phyloP scores from a whole-genome alignment of 768 basidiomycete species.

The Boletus rubropictus region DNA sequence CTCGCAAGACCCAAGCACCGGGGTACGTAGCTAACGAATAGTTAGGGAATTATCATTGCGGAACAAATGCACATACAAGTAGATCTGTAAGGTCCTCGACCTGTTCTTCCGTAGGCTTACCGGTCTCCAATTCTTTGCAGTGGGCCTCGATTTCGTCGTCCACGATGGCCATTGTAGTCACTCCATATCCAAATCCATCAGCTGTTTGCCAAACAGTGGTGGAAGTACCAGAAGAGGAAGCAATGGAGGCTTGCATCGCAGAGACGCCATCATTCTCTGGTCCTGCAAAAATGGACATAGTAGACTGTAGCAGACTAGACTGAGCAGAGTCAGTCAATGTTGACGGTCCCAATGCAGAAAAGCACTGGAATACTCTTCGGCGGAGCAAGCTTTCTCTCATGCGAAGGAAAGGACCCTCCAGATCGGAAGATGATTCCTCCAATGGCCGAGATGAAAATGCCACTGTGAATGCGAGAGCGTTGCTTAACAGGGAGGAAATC shows the following conservation, averaged over 20 bases:
- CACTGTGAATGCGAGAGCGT: slow-evolving; percentile 85
- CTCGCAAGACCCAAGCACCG: slow-evolving; percentile 78
- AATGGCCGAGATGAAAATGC: slow-evolving; percentile 69
- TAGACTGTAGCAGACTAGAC: slow-evolving; percentile 70
- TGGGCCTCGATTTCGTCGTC: slow-evolving; percentile 37
- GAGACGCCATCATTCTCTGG: slow-evolving; percentile 80
- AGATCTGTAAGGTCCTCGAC: slow-evolving; percentile 77
- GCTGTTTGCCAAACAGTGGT: slow-evolving; percentile 78
- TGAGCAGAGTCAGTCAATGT: slow-evolving; percentile 83
- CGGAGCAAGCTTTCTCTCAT: slow-evolving; percentile 81
- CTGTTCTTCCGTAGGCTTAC: slow-evolving; percentile 66
- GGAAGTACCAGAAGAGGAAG: slow-evolving; percentile 78
- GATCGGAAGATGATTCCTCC: slow-evolving; percentile 49
- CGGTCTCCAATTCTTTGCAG: slow-evolving; percentile 11
- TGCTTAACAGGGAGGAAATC: slow-evolving; percentile 79
- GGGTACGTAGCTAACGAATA: slow-evolving; percentile 42
- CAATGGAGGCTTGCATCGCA: slow-evolving; percentile 87
- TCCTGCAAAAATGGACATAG: slow-evolving; percentile 77
- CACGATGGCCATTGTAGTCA: slow-evolving; percentile 60
- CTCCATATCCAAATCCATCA: slow-evolving; percentile 91
- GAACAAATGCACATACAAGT: slow-evolving; percentile 46
- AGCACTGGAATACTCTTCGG: slow-evolving; percentile 84
- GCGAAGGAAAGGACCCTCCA: slow-evolving; percentile 53
- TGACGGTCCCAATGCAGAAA: slow-evolving; percentile 71
- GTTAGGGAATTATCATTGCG: neutral